These are phyloP conservation scores for Limnanthes douglasii DNA, from an alignment of 345 rosid genomes.

Conservation along the genomic window DNA sequence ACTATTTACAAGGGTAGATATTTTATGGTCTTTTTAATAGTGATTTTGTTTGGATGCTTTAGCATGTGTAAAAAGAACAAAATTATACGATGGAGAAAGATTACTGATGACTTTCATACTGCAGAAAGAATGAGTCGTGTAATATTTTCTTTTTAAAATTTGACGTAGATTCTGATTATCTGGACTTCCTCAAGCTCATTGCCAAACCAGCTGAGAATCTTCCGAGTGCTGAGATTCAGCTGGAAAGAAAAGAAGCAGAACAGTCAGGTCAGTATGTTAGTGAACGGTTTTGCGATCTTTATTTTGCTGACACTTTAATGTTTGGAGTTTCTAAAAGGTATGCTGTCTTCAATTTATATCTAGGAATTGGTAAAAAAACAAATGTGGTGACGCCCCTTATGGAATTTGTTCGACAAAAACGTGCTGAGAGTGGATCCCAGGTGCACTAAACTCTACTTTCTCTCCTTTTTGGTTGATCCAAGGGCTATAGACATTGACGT, in stretches of 20 bases:
- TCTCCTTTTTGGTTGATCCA: too few relatives aligned
- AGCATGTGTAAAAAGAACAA: background rate
- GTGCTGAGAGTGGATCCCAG: slow-evolving; percentile 43
- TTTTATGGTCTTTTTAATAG: background rate
- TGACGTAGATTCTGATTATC: slow-evolving; percentile 44
- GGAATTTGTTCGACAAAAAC: slow-evolving; percentile 70
- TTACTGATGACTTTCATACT: too few relatives aligned
- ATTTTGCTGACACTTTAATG: background rate
- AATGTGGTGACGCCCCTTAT: slow-evolving; percentile 56
- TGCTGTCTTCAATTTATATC: background rate
- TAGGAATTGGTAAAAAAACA: slow-evolving; percentile 34
- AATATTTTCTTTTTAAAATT: background rate
- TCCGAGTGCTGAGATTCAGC: slow-evolving; percentile 46
- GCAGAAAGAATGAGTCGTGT: too few relatives aligned
- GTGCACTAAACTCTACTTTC: slow-evolving; percentile 16
- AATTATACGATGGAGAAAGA: too few relatives aligned
- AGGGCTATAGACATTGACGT: background rate
- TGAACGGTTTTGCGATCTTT: background rate
- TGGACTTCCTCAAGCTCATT: slow-evolving; percentile 50
- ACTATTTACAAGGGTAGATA: slow-evolving; percentile 30
- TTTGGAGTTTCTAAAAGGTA: background rate
- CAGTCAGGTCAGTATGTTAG: slow-evolving; percentile 27
- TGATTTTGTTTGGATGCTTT: background rate
- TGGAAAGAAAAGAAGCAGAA: slow-evolving; percentile 63
- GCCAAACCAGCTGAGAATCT: slow-evolving; percentile 51